Conservation (phyloP, 2,329 filamentous ascomycete genomes). For the Penicillium occitanis region DNA sequence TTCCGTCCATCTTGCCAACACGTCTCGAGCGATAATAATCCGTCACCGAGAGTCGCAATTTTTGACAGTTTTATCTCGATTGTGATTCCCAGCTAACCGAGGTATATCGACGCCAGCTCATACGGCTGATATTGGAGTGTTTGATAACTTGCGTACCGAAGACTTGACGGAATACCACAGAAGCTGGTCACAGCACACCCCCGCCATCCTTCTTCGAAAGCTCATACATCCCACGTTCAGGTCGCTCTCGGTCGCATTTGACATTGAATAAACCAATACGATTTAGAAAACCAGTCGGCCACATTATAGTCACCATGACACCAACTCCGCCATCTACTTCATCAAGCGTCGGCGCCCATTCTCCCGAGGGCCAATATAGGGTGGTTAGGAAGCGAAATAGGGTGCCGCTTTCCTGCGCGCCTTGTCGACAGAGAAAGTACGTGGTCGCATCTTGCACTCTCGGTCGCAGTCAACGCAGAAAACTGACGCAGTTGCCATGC, state of each 20-base stretch:
- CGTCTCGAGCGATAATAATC: neutral
- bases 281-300: neutral
- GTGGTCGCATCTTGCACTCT: conserved; percentile 28
- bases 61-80: neutral
- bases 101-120: neutral
- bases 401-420: conserved; percentile 85
- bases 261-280: no score
- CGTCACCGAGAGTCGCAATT: neutral
- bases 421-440: conserved; percentile 89
- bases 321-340: conserved; percentile 57
- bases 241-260: neutral
- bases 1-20: neutral
- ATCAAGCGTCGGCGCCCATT: conserved; percentile 70
- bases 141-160: neutral
- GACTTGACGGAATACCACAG: neutral
- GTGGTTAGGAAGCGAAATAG: conserved; percentile 90
- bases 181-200: neutral
- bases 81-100: neutral
- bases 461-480: neutral
- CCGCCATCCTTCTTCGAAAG: neutral
- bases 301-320: conserved; percentile 33
- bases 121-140: neutral
- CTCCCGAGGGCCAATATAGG: conserved; percentile 81
- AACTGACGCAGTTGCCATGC: conserved; percentile 24
- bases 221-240: neutral